A percentile compares a stretch with the other conserved stretches of the same genome.
These are phyloP conservation scores for Symbiodinium pilosum DNA, from an alignment of 73 alveolate species.

Conservation along the genomic window DNA sequence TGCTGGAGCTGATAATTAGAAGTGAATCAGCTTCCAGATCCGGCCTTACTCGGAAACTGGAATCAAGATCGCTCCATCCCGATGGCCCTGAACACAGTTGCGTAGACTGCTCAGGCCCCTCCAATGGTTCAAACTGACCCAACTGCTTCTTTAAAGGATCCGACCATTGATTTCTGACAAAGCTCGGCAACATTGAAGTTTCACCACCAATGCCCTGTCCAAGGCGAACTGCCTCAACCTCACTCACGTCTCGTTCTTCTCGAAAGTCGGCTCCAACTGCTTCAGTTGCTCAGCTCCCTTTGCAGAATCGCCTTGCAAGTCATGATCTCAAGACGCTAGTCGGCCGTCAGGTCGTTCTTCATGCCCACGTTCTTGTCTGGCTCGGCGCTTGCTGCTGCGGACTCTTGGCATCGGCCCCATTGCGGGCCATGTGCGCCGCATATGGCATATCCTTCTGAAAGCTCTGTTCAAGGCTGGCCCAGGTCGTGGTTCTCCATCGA, in stretches of 20 bases:
- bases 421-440: too few relatives aligned
- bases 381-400: too few relatives aligned
- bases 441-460: too few relatives aligned
- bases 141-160: background rate
- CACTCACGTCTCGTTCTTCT: background rate
- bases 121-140: background rate
- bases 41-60: background rate
- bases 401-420: too few relatives aligned
- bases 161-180: too few relatives aligned
- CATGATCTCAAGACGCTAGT: background rate
- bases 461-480: too few relatives aligned
- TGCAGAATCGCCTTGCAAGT: background rate
- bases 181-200: background rate
- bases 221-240: background rate
- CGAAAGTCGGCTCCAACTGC: background rate
- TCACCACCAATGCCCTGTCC: background rate
- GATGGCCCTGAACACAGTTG: background rate
- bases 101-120: background rate
- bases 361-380: too few relatives aligned
- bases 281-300: background rate
- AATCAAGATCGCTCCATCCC: background rate
- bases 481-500: too few relatives aligned
- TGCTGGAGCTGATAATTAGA: background rate
- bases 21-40: background rate
- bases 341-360: background rate